Percentiles rank a stretch among this genome's conserved stretches.
These are phyloP conservation scores for Pichia sp. DNA, from an alignment of 1,139 yeast species.

Conservation along the genomic window DNA sequence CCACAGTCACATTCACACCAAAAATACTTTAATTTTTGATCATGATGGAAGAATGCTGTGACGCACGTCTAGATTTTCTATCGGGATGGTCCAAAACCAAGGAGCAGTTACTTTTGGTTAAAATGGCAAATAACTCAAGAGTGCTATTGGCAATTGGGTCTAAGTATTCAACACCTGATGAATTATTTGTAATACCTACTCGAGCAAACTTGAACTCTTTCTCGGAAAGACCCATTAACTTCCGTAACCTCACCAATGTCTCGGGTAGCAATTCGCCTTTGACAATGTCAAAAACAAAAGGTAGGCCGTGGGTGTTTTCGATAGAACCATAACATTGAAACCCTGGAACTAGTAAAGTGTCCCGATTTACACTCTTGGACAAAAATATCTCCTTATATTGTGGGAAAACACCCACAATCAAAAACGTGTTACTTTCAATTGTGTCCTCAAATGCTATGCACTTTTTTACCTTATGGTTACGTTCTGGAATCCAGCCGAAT, in stretches of 20 bases:
- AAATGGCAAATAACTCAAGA: slow-evolving; percentile 50
- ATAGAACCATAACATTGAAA: slow-evolving; percentile 77
- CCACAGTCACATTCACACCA: neutral
- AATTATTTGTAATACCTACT: slow-evolving; percentile 47
- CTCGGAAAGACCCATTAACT: slow-evolving; percentile 65
- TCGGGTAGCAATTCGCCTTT: slow-evolving; percentile 61
- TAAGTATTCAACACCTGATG: slow-evolving; percentile 40
- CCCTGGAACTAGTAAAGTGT: slow-evolving; percentile 39
- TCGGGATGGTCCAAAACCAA: slow-evolving; percentile 88
- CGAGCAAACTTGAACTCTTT: slow-evolving; percentile 74
- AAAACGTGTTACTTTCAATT: slow-evolving; percentile 23
- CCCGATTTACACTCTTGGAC: slow-evolving; percentile 9
- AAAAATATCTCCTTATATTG: slow-evolving; percentile 31
- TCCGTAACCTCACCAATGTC: slow-evolving; percentile 68
- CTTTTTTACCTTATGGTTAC: slow-evolving; percentile 38
- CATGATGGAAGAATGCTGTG: slow-evolving; percentile 59
- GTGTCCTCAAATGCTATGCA: slow-evolving; percentile 37
- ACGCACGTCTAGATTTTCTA: slow-evolving; percentile 48
- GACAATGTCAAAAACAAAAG: slow-evolving; percentile 68
- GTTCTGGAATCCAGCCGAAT: slow-evolving; percentile 54
- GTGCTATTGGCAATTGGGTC: slow-evolving; percentile 51
- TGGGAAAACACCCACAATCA: slow-evolving; percentile 36
- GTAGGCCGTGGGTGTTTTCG: slow-evolving; percentile 75
- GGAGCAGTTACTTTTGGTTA: slow-evolving; percentile 31
- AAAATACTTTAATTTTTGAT: slow-evolving; percentile 33